Base-by-base conservation (phyloP, 768 basidiomycete genomes). In the Tylopilus felleus region DNA sequence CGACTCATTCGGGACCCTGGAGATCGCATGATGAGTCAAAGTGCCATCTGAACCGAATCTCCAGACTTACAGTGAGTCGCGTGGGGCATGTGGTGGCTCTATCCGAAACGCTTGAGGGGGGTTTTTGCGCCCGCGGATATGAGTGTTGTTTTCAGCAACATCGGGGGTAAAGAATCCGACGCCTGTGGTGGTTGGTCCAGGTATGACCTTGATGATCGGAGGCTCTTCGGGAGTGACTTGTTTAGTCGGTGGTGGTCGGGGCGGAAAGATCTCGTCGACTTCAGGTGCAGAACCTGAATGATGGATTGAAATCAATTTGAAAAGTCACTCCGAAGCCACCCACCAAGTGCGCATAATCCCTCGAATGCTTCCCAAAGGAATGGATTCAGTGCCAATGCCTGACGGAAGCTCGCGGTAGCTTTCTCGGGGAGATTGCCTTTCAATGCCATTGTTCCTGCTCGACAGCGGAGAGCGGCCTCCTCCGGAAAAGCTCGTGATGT, bases 291-390 rank as follows among this genome's bases (percentile, higher is more conserved):
- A 73, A 52, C 90, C 90, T 93, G 58, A 22, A 57, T 28, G 52
- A 47, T 51, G 39, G 49, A 54, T 45, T 64, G 53, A 62, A 58
- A 54, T 52, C 47, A 7, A 21, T 31, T 27, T 23, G 44, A 27
- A 57, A 36, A 51, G 53, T 33, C 56, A 48, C n/a, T 38, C n/a
- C 22, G 44, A 55, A 50, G 35, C 47, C 52, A 56, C 77, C 48
- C 62, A 88, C 94, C 93, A 42, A 91, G 72, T 28, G 79, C 72
- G 67, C 93, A 96, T 31, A 97, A 70, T 0, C 90, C 93, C 65
- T 93, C 90, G 63, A 93, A 89, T 5, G 93, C 93, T 68, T 97
- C 93, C 93, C 93, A 96, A 50, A 94, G 72, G 67, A 90, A 80
- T 29, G 91, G 90, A 65, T 92, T 86, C 44, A 84, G 67, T 14